Base-by-base conservation (phyloP, 768 basidiomycete genomes). In the Fomitopsis pulvina region DNA sequence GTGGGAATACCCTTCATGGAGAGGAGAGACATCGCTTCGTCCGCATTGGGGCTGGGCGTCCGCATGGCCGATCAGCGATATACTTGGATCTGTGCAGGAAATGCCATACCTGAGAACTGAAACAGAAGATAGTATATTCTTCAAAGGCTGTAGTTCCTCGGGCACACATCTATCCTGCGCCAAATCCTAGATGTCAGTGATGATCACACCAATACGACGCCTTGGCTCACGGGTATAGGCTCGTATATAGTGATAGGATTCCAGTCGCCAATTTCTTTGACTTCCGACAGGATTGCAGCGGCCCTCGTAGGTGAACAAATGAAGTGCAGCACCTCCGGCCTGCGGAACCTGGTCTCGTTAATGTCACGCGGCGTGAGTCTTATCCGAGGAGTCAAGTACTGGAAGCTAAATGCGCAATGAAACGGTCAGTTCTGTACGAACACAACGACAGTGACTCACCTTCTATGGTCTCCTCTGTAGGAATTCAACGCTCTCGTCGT, bases 241-340 rank as follows among this genome's bases (percentile, higher is more conserved):
- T 94, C 92, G 57, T 84, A 95, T 38, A 93, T 80, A 1, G 79
- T 74, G 40, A 69, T 68, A 4, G 92, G 86, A 7, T 67, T 59
- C 88, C 91, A 92, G 9, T 60, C 73, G 2, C 69, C 61, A 10
- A 78, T 64, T 44, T 71, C 61, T 3, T 69, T 61, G 11, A 86
- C 73, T 63, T 93, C 84, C 29, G 76, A 72, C 53, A 88, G 69
- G 50, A 94, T 85, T 4, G 69, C 68, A 12, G 70, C 63, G 3
- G 89, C 88, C 38, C 92, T 77, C 1, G 70, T 62, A 0, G 92
- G 91, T 3, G 90, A 90, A 61, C 91, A 94, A 20, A 92, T 82
- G 58, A 92, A 92, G 65, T 96, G 92, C 38, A 95, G 59, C 18
- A 72, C 73, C 16, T 64, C 58, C 12, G 90, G 70, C 29, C 66